Evolutionary conservation across 768 basidiomycete genomes (phyloP).

Genomic region (Punctularia strigosozonata): DNA sequence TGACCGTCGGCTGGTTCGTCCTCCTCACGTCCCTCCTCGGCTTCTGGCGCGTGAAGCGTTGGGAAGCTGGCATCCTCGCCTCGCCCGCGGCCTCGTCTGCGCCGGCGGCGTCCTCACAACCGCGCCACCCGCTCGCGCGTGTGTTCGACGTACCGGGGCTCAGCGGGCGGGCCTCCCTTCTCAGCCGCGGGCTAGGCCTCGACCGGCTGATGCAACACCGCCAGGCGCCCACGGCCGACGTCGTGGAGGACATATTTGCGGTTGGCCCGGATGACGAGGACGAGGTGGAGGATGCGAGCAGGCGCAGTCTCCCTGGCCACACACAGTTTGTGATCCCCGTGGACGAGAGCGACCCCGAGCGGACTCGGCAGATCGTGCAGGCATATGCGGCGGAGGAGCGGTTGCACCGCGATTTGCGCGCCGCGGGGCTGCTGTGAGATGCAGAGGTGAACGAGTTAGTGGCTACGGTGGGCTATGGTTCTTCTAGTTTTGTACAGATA

Average conservation of each 20-base stretch:
- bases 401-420: constrained; percentile 47
- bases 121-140: constrained; percentile 25
- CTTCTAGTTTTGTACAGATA: too few relatives aligned
- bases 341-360: constrained; percentile 29
- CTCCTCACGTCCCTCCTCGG: constrained; percentile 84
- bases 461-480: too few relatives aligned
- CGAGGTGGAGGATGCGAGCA: constrained; percentile 5
- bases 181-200: constrained; percentile 20
- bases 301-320: too few relatives aligned
- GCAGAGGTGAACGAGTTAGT: too few relatives aligned
- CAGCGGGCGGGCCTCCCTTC: constrained; percentile 15
- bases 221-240: too few relatives aligned
- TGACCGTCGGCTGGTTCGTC: constrained; percentile 85
- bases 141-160: constrained; percentile 12
- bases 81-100: constrained; percentile 30
- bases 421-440: constrained; percentile 47
- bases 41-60: constrained; percentile 84
- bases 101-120: constrained; percentile 9
- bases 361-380: constrained; percentile 28
- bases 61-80: constrained; percentile 68
- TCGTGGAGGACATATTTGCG: too few relatives aligned
- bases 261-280: constrained; percentile 1
- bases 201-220: constrained; percentile 4
- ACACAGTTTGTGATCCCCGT: too few relatives aligned
- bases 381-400: constrained; percentile 43